Conservation (phyloP, 1,139 yeast genomes). For the Blastobotrys malaysiensis region DNA sequence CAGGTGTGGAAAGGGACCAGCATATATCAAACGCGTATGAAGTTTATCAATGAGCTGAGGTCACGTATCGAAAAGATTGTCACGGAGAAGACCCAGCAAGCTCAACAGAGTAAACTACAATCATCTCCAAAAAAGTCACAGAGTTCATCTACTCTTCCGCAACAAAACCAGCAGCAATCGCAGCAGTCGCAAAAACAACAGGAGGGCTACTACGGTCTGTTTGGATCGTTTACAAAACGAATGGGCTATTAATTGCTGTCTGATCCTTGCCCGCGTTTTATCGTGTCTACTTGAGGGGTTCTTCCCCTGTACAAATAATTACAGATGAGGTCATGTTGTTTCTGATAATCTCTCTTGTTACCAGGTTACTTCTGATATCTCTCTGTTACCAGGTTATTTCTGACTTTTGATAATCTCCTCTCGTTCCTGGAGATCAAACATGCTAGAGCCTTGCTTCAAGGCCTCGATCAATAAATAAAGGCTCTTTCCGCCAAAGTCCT, state of each 20-base stretch:
- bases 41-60: constrained; percentile 24
- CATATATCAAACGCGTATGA: constrained; percentile 18
- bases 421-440: constrained; percentile 32
- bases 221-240: constrained; percentile 20
- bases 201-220: constrained; percentile 18
- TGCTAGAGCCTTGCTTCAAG: constrained; percentile 35
- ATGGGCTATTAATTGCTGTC: constrained; percentile 20
- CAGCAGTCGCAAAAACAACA: background rate
- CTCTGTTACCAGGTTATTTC: no score
- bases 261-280: no score
- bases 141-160: constrained; percentile 1
- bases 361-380: no score
- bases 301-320: no score
- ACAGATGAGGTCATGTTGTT: no score
- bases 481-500: constrained; percentile 34
- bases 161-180: constrained; percentile 4
- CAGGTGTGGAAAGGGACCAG: constrained; percentile 31
- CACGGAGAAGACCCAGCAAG: constrained; percentile 1
- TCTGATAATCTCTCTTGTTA: background rate
- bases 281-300: no score
- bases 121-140: background rate
- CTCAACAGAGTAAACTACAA: constrained; percentile 3
- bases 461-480: constrained; percentile 34
- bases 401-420: constrained; percentile 1
- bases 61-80: constrained; percentile 24